Base-by-base conservation (phyloP, 169 alveolate species). In the Plasmodium reichenowi region DNA sequence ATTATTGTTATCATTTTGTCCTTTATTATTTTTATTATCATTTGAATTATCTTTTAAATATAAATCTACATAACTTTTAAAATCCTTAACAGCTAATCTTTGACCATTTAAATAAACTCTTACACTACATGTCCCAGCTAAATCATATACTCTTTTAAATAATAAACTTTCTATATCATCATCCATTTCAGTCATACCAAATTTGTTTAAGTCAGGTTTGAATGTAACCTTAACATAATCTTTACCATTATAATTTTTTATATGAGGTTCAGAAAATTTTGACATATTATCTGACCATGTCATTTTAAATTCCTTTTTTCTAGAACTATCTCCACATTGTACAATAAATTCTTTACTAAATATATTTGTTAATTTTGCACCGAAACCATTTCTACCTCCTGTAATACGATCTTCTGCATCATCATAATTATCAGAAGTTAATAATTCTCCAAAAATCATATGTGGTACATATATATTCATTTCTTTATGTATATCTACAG, bases 301-400 rank as follows among this genome's bases (percentile, higher is more conserved):
- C 96, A 96, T 96, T 85, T 95, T 96, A 73, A 97, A 96, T 74
- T 94, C 87, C 59, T 71, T 96, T 88, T 91, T 94, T 76, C 97
- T 95, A 89, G 93, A 94, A 75, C 95, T 89, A 93, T 99, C 99
- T 0, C 96, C 99, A 60, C 99, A 97, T 83, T 98, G 99, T 13
- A 98, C 98, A 0, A 95, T 93, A 92, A 99, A 99, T 87, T 97
- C 97, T 52, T 94, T 96, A 29, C 99, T 97, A 93, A 98, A 99
- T 4, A 98, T 98, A 93, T 99, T 99, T 7, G 99, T 97, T 67
- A 99, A 96, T 93, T 99, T 99, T 13, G 99, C 99, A 2, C 99
- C 99, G 90, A 95, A 98, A 9, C 99, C 99, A 93, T 99, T 99
- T 80, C 99, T 94, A 8, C 99, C 99, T 3, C 99, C 99, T 0